A percentile compares a stretch with the other conserved stretches of the same genome.
These are phyloP conservation scores for Exophiala spinifera DNA, from an alignment of 2,329 filamentous ascomycete species.

Conservation along the genomic window DNA sequence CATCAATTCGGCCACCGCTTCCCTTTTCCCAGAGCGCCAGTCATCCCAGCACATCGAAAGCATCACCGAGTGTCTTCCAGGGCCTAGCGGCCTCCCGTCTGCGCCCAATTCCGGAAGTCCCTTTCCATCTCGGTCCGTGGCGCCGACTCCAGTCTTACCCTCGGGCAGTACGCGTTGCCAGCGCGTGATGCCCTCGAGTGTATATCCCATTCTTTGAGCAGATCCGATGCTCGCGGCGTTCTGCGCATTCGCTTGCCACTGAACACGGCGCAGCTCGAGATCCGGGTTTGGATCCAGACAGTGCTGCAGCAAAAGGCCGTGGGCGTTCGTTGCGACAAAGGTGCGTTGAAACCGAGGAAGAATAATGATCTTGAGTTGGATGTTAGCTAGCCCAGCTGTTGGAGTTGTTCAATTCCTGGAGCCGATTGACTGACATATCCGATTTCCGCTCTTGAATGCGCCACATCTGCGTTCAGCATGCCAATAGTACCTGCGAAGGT, in stretches of 20 bases:
- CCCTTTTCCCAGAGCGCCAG: neutral
- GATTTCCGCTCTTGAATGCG: constrained; percentile 1
- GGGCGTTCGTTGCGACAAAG: constrained; percentile 37
- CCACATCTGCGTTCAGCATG: constrained; percentile 4
- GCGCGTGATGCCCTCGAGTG: constrained; percentile 33
- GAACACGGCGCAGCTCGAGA: constrained; percentile 33
- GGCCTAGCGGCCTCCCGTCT: constrained; percentile 3
- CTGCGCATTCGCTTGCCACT: constrained; percentile 31
- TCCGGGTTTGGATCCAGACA: constrained; percentile 30
- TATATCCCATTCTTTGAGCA: constrained; percentile 37
- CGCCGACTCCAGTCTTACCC: neutral
- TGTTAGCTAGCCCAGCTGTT: no score
- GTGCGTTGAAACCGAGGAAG: constrained; percentile 37
- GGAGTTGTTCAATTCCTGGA: neutral
- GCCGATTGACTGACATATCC: constrained; percentile 3
- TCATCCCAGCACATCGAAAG: constrained; percentile 16
- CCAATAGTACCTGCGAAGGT: constrained; percentile 11
- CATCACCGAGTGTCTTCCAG: constrained; percentile 12
- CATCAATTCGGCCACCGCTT: no score
- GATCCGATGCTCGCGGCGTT: constrained; percentile 28
- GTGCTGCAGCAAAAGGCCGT: constrained; percentile 36
- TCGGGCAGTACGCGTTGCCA: constrained; percentile 32
- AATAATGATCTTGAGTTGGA: constrained; percentile 33
- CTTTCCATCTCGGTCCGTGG: neutral
- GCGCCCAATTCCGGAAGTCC: neutral